phyloP scores from a whole-genome alignment of 441 rosid species.

The Omphalea diandra region DNA sequence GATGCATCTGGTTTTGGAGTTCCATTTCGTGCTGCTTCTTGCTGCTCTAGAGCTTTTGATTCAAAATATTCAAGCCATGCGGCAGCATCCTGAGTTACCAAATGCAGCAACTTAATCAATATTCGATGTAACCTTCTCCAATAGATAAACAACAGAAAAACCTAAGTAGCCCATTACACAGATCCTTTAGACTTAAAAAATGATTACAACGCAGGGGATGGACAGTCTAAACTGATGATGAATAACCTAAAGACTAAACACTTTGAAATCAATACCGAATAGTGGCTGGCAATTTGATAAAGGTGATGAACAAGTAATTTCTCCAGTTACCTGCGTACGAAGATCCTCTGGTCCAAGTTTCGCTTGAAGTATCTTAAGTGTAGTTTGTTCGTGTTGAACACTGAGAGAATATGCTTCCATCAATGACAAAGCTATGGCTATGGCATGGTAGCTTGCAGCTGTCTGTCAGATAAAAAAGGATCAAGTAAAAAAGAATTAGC shows the following conservation, averaged over 20 bases:
- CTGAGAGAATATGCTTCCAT: slow-evolving; percentile 74
- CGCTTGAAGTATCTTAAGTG: slow-evolving; percentile 52
- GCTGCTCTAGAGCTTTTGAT: slow-evolving; percentile 66
- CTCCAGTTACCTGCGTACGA: slow-evolving; percentile 56
- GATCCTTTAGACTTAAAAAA: not conserved
- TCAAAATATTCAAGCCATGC: slow-evolving; percentile 80
- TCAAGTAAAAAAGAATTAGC: slow-evolving; percentile 11
- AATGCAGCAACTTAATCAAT: slow-evolving; percentile 19
- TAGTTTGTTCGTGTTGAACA: slow-evolving; percentile 71
- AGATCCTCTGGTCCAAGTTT: slow-evolving; percentile 67
- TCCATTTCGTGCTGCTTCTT: slow-evolving; percentile 64
- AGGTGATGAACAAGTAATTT: slow-evolving; percentile 1
- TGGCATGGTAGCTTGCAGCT: slow-evolving; percentile 75
- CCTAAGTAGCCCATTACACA: not conserved
- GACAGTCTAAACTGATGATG: too few relatives aligned
- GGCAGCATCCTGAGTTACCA: slow-evolving; percentile 59
- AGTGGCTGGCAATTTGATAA: not conserved
- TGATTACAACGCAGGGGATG: not conserved
- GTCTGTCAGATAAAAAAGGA: slow-evolving; percentile 41
- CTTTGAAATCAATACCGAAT: not conserved
- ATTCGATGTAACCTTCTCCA: not conserved
- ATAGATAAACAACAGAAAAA: slow-evolving; percentile 6
- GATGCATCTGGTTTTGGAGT: slow-evolving; percentile 63
- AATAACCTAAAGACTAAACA: not conserved
- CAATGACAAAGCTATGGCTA: slow-evolving; percentile 73